Evolutionary conservation across 148 eudicot species (phyloP), one percentile per base, ranked within the genome.

Genomic region (Rhododendron mucronatum): DNA sequence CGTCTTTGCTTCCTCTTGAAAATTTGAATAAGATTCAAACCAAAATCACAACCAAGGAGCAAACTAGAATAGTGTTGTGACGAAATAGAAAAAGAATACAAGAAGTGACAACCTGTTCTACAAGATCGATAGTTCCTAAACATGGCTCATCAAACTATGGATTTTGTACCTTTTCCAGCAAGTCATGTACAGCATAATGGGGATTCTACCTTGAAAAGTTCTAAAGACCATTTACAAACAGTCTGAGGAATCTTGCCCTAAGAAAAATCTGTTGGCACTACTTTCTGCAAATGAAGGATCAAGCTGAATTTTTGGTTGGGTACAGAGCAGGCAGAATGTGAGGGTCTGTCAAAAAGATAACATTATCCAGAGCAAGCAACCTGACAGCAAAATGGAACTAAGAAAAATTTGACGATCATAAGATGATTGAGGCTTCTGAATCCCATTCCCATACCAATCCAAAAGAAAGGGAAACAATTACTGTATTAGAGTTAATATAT

Each of bases 1-100:
- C 99, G 90, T 95, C 99, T 90, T 91, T 94, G 91, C 98, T 97
- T 89, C 96, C 98, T 87, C 98, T 97, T 86, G 57, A 80, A 75
- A 33, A 18, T 16, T 35, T 14, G 78, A 14, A 35, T n/a, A 8
- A 30, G 35, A 74, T 11, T 15, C 44, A 50, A 76, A 7, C 15
- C 47, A n/a, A 87, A 44, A 39, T 15, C 20, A n/a, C 35, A 65
- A 21, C 39, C 39, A 50, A 30, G 41, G 71, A 81, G 26, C 69
- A 35, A 21, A 61, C 48, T 30, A 81, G 28, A n/a, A 35, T n/a
- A 55, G 11, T 11, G 11, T 10, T 55, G 26, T 55, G 3, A 53
- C 13, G 1, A 57, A 41, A 8, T n/a, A 78, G 21, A 81, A 55
- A 28, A 81, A 1, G 2, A 57, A 20, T 28, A 14, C 28, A 55